phyloP scores from a whole-genome alignment of 129 eudicot genomes.

The Kitagawia praeruptora region DNA sequence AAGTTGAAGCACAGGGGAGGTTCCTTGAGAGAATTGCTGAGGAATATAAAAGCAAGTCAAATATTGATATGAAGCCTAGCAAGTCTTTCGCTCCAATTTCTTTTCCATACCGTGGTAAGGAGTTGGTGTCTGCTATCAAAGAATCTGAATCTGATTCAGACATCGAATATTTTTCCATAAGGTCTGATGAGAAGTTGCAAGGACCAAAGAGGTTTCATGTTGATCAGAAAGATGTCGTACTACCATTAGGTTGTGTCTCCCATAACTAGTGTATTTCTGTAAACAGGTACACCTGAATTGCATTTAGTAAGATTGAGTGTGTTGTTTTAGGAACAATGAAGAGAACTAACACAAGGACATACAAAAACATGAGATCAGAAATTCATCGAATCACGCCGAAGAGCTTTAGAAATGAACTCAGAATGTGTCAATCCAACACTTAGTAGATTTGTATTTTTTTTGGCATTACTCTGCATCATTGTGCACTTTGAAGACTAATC shows the following conservation, averaged over 20 bases:
- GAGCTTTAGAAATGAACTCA: too few species aligned
- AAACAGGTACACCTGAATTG: background rate
- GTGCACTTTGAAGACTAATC: too few species aligned
- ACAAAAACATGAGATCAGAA: too few species aligned
- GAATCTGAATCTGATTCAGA: slow-evolving; percentile 54
- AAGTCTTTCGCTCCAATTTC: slow-evolving; percentile 47
- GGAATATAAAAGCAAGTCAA: slow-evolving; percentile 42
- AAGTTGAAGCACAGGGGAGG: slow-evolving; percentile 69
- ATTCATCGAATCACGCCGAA: too few species aligned
- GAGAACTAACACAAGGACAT: too few species aligned
- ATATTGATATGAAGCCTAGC: slow-evolving; percentile 21
- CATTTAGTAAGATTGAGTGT: background rate
- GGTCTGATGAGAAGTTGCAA: slow-evolving; percentile 18
- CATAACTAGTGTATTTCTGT: background rate
- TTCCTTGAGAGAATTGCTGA: slow-evolving; percentile 46
- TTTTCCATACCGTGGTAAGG: slow-evolving; percentile 55
- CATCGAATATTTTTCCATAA: slow-evolving; percentile 20
- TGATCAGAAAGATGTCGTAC: slow-evolving; percentile 23
- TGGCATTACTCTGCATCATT: too few species aligned
- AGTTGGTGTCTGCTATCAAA: slow-evolving; percentile 29
- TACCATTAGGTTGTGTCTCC: background rate
- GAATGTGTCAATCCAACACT: too few species aligned
- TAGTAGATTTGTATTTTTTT: too few species aligned
- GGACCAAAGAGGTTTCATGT: slow-evolving; percentile 31
- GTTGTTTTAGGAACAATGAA: too few species aligned